A percentile compares a stretch with the other conserved stretches of the same genome.
Conservation (phyloP, 73 alveolate species). For the Paramecium tetraurelia region DNA sequence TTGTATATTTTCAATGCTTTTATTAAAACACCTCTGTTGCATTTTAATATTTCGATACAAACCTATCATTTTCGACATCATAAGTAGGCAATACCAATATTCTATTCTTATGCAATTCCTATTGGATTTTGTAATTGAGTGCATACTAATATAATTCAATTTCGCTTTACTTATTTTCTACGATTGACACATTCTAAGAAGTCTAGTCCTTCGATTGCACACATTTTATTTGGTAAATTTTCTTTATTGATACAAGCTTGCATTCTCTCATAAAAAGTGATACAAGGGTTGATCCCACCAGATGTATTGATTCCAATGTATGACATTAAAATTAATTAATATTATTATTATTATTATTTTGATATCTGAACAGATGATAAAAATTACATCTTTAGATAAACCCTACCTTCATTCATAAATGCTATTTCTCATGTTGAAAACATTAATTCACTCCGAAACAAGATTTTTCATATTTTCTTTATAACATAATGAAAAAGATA, state of each 20-base stretch:
- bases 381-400: background rate
- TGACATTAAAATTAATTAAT: background rate
- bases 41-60: constrained; percentile 33
- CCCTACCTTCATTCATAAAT: background rate
- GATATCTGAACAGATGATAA: background rate
- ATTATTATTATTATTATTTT: background rate
- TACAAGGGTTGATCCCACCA: constrained; percentile 42
- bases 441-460: background rate
- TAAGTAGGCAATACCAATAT: constrained; percentile 12
- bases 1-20: background rate
- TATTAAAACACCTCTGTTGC: constrained; percentile 28
- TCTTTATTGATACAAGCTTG: background rate
- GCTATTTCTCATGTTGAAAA: background rate
- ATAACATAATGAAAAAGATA: too few species aligned
- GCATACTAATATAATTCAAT: background rate
- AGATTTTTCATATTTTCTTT: background rate
- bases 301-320: constrained; percentile 34
- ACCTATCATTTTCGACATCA: constrained; percentile 23
- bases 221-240: constrained; percentile 15
- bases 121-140: constrained; percentile 6
- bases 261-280: constrained; percentile 20
- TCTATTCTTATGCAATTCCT: constrained; percentile 13
- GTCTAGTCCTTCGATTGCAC: constrained; percentile 38
- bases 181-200: constrained; percentile 15
- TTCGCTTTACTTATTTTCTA: background rate